phyloP scores from a whole-genome alignment of 345 rosid genomes.

The Eutrema japonicum region DNA sequence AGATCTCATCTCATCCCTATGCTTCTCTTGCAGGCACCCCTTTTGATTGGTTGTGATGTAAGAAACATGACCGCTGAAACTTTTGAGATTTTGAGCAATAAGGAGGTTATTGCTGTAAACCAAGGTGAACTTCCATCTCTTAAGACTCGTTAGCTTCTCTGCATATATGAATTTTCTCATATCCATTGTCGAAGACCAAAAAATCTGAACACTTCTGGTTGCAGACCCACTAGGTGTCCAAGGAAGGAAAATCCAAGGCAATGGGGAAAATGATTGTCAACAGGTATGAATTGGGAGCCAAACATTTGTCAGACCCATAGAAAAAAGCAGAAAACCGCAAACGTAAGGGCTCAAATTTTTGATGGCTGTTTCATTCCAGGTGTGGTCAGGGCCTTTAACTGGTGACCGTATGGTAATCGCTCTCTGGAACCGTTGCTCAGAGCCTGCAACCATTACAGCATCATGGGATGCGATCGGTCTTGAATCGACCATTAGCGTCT shows the following conservation, averaged over 20 bases:
- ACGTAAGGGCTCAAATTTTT: background rate
- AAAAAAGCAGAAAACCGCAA: background rate
- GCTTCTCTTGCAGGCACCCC: conserved; percentile 74
- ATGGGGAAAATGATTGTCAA: conserved; percentile 66
- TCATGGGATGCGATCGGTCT: conserved; percentile 77
- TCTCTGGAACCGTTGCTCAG: conserved; percentile 87
- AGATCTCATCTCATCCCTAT: background rate
- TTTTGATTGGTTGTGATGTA: conserved; percentile 91
- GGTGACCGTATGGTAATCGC: conserved; percentile 73
- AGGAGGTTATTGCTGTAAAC: conserved; percentile 87
- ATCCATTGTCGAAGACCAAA: conserved; percentile 15
- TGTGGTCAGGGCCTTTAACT: conserved; percentile 97
- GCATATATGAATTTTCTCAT: background rate
- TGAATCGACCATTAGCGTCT: conserved; percentile 64
- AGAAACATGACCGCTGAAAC: conserved; percentile 85
- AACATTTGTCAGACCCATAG: background rate
- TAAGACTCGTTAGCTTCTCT: conserved; percentile 14
- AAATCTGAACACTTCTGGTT: conserved; percentile 36
- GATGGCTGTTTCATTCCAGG: conserved; percentile 48
- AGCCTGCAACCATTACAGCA: conserved; percentile 68
- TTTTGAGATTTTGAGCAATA: conserved; percentile 71
- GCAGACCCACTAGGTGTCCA: conserved; percentile 96
- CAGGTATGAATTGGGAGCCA: conserved; percentile 53
- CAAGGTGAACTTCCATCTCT: conserved; percentile 66
- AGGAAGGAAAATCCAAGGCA: conserved; percentile 75